A percentile compares a stretch with the other conserved stretches of the same genome.
Conservation (phyloP, 108 stramenopile genomes). For the Aurantiochytrium sp. region DNA sequence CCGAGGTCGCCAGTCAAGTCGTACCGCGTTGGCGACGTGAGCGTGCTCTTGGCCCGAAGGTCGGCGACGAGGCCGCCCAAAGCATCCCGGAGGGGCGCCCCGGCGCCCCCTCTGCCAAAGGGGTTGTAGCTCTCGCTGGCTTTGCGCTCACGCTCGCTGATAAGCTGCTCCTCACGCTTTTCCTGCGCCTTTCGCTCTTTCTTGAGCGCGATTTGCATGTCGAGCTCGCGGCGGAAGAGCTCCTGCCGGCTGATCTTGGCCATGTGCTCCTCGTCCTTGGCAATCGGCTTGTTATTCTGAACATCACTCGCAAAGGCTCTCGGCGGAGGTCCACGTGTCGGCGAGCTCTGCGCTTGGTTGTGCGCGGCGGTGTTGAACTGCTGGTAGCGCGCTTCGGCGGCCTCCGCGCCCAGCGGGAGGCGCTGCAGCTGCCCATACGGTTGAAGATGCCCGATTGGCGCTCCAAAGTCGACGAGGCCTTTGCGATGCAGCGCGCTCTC, state of each 20-base stretch:
- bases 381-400: no score
- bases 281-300: no score
- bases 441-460: no score
- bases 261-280: background rate
- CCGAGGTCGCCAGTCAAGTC: no score
- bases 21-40: background rate
- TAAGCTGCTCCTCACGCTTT: background rate
- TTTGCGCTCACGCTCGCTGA: background rate
- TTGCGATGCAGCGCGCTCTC: no score
- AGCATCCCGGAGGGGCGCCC: background rate
- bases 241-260: background rate
- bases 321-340: background rate
- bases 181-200: background rate
- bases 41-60: background rate
- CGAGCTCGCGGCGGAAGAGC: background rate
- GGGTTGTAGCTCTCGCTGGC: background rate
- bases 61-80: background rate
- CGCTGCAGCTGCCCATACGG: no score
- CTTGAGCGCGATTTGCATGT: background rate
- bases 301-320: background rate
- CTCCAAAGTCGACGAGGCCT: no score
- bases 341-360: background rate
- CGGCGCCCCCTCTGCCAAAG: background rate
- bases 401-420: no score
- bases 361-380: no score